Conservation (phyloP, 192 early-diverging fungal genomes). For the Rhizoclosmatium globosum region DNA sequence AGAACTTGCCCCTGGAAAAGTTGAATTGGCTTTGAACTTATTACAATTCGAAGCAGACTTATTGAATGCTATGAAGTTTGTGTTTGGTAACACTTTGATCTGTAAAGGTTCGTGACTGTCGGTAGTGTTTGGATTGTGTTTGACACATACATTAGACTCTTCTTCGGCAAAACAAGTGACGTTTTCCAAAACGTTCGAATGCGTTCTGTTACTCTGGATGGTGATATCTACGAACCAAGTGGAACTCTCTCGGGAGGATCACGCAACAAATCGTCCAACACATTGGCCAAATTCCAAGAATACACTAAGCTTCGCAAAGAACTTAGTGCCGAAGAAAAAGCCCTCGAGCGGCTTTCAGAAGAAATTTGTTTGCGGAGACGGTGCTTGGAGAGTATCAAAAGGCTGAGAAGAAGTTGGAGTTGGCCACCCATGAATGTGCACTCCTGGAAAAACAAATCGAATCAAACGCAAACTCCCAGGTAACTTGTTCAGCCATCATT, state of each 20-base stretch:
- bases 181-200: constrained; percentile 83
- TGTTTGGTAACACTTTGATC: constrained; percentile 93
- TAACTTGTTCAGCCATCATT: constrained; percentile 32
- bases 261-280: constrained; percentile 72
- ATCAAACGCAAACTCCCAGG: constrained; percentile 79
- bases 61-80: constrained; percentile 85
- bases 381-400: constrained; percentile 63
- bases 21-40: constrained; percentile 86
- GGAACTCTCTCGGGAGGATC: constrained; percentile 95
- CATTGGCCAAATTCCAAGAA: constrained; percentile 78
- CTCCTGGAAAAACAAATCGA: constrained; percentile 80
- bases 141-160: constrained; percentile 59
- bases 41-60: constrained; percentile 84
- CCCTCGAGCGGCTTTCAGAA: constrained; percentile 55
- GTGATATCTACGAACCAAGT: constrained; percentile 95
- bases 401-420: constrained; percentile 61
- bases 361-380: constrained; percentile 65
- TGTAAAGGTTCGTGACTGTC: constrained; percentile 64
- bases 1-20: constrained; percentile 84
- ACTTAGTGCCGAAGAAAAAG: constrained; percentile 62
- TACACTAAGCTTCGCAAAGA: constrained; percentile 56
- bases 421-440: constrained; percentile 80
- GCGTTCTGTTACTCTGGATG: constrained; percentile 95
- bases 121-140: neutral
- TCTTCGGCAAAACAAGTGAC: constrained; percentile 86